These are phyloP conservation scores for Echinochloa phyllopogon DNA, from an alignment of 176 grass and related monocot species.

Conservation along the genomic window DNA sequence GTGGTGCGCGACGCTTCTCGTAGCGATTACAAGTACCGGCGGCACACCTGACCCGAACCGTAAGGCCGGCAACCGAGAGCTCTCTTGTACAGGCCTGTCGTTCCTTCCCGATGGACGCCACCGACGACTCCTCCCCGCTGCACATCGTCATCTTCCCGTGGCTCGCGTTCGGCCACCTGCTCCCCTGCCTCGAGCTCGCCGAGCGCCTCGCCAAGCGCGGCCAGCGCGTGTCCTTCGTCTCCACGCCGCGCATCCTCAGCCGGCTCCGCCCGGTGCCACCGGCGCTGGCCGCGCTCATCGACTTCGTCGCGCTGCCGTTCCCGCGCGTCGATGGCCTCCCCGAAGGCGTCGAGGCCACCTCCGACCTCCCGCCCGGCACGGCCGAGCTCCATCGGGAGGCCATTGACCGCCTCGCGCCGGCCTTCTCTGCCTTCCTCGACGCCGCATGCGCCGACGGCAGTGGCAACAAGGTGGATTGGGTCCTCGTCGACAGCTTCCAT, in stretches of 20 bases:
- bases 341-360: conserved; percentile 17
- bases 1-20: too few relatives aligned
- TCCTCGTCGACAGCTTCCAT: neutral
- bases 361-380: neutral
- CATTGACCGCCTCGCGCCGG: conserved; percentile 16
- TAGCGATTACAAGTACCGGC: too few relatives aligned
- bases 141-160: conserved; percentile 23
- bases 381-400: conserved; percentile 29
- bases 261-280: neutral
- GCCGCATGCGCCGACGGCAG: neutral
- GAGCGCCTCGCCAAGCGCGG: neutral
- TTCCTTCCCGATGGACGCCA: neutral
- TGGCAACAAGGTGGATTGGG: neutral
- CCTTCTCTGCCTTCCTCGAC: conserved; percentile 23
- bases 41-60: too few relatives aligned
- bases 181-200: conserved; percentile 8
- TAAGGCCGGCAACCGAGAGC: too few relatives aligned
- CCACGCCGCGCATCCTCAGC: neutral
- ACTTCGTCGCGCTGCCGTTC: conserved; percentile 15
- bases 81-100: too few relatives aligned
- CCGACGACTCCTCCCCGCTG: neutral
- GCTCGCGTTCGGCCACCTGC: conserved; percentile 8
- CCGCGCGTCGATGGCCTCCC: conserved; percentile 14
- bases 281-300: neutral
- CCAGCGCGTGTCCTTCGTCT: conserved; percentile 17